A percentile compares a stretch with the other conserved stretches of the same genome.
Conservation (phyloP, 2,329 filamentous ascomycete genomes). For the Penicillium fuscoglaucum region DNA sequence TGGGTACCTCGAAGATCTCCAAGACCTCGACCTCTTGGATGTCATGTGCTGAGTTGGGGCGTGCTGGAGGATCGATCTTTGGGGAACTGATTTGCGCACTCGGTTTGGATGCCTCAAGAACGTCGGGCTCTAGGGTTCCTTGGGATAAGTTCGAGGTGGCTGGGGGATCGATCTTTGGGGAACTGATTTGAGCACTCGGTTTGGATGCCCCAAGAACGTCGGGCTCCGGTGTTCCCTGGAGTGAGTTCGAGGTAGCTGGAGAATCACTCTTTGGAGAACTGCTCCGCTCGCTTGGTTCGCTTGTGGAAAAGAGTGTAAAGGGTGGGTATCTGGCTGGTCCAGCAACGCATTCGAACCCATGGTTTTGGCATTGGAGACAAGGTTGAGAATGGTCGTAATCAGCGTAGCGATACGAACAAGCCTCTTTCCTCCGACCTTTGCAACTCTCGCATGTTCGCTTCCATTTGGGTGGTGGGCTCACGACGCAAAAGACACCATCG, state of each 20-base stretch:
- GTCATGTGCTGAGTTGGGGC: no score
- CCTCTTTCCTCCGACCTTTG: slow-evolving; percentile 22
- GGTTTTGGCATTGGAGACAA: slow-evolving; percentile 35
- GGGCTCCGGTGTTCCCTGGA: background rate
- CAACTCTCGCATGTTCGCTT: slow-evolving; percentile 41
- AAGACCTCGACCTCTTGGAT: background rate
- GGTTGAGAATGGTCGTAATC: slow-evolving; percentile 28
- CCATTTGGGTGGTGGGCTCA: slow-evolving; percentile 32
- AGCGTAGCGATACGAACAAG: slow-evolving; percentile 37
- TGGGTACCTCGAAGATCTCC: slow-evolving; percentile 9
- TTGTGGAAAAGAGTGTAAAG: background rate
- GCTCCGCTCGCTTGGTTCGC: background rate
- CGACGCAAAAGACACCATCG: slow-evolving; percentile 36
- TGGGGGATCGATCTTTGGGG: no score
- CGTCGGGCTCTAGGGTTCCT: background rate
- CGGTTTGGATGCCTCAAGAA: no score
- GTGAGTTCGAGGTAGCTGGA: background rate
- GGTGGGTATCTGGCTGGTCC: slow-evolving; percentile 31
- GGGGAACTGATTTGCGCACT: background rate
- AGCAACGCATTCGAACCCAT: slow-evolving; percentile 36
- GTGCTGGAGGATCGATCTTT: background rate
- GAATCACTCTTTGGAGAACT: background rate
- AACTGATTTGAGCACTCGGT: background rate
- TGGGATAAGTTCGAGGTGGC: background rate
- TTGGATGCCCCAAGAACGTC: background rate